Evolutionary conservation across 2,329 filamentous ascomycete genomes (phyloP), one percentile per base, ranked within the genome.

Genomic region (Coniella lustricola): DNA sequence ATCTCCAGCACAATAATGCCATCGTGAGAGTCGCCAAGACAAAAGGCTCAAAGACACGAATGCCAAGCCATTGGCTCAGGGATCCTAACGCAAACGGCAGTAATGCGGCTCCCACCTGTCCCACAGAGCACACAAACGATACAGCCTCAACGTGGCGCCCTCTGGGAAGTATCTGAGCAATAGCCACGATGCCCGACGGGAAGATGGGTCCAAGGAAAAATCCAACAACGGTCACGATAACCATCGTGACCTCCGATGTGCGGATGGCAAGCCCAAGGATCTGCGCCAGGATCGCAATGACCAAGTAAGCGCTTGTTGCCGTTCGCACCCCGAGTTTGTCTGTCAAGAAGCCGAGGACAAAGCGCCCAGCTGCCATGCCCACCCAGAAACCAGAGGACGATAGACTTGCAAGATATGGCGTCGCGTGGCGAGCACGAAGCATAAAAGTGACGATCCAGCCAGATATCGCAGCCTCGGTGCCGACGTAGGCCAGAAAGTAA

Each of bases 361-460:
- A 44, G 49, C 71, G 57, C 0, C 71, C 71, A 5, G 63, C 47
- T 0, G 67, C 66, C 66, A 72, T 71, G 14, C 70, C 70, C 16
- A 63, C 57, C 65, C 70, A 73, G 55, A 70, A 74, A 0, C 64
- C 64, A 1, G 70, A 70, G 0, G 68, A 70, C 9, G 67, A 65
- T 0, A 72, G 56, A 8, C 65, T 66, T 4, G 70, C 64, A 0
- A 67, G 52, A 12, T 66, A 65, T 0, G 62, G 57, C 3, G 66
- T 60, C 0, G 64, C 59, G 35, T 66, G 58, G 4, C 69, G 68
- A 13, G 62, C 59, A 2, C 69, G 64, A 3, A 60, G 57, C 67
- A 73, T 72, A 58, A 69, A 74, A 1, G 68, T 65, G 2, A 72
- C 64, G 9, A 73, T 62, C 71, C 71, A 74, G 29, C 69, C 69